phyloP scores from a whole-genome alignment of 225 moss, liverwort and hornwort species.

The Antitrichia curtipendula region DNA sequence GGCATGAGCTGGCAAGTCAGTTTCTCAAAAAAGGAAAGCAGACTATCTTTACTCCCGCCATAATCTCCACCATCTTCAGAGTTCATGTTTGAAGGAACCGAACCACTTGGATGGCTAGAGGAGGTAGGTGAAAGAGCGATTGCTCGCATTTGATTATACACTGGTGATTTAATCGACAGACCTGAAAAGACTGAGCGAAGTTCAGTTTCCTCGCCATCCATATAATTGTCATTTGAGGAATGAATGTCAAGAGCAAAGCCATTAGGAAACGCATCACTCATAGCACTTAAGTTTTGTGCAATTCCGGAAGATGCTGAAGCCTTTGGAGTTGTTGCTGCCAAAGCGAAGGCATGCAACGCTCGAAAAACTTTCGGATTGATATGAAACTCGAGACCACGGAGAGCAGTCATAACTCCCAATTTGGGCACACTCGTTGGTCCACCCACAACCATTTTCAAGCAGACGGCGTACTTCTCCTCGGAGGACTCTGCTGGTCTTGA shows the following conservation, averaged over 20 bases:
- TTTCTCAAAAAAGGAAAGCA: conserved; percentile 13
- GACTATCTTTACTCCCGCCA: background rate
- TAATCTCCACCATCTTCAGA: background rate
- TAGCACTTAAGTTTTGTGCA: conserved; percentile 1
- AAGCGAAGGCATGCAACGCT: conserved; percentile 41
- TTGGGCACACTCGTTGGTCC: conserved; percentile 17
- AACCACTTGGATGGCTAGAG: conserved; percentile 1
- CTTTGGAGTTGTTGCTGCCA: conserved; percentile 25
- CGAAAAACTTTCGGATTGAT: conserved; percentile 56
- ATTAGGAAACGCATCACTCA: conserved; percentile 6
- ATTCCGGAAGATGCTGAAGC: conserved; percentile 8
- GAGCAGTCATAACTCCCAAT: conserved; percentile 35
- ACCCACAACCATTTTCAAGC: conserved; percentile 31
- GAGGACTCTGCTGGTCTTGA: conserved; percentile 3
- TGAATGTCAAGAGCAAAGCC: conserved; percentile 1
- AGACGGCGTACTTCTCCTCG: conserved; percentile 17
- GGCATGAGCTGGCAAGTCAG: conserved; percentile 33
- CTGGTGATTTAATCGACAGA: conserved; percentile 20
- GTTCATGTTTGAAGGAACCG: background rate
- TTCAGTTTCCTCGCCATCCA: conserved; percentile 12
- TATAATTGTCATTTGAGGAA: background rate
- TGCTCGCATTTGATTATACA: conserved; percentile 16
- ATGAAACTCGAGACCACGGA: conserved; percentile 69
- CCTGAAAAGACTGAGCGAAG: conserved; percentile 30
- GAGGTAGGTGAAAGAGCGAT: background rate